Conservation (phyloP, 805 yeast genomes). For the Cyberlindnera xylosilytica region DNA sequence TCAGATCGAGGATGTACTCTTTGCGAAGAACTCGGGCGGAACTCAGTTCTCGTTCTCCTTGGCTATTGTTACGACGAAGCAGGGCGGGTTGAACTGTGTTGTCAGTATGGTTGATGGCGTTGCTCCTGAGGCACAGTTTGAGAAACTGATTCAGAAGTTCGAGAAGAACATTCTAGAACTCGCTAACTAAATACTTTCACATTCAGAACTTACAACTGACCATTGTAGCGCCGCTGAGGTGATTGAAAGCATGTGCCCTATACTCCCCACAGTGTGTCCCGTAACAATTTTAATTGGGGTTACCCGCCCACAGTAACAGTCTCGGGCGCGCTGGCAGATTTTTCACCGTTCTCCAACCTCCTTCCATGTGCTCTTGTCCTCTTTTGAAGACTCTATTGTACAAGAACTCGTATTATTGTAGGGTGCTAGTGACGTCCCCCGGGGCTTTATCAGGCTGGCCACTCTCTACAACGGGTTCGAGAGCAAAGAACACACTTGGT, state of each 20-base stretch:
- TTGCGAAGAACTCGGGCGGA: constrained; percentile 16
- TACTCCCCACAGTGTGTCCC: neutral
- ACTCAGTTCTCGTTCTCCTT: constrained; percentile 14
- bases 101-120: constrained; percentile 16
- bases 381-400: constrained; percentile 1
- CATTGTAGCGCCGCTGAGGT: too few relatives aligned
- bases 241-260: too few relatives aligned
- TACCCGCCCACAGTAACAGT: too few relatives aligned
- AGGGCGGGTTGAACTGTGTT: constrained; percentile 17
- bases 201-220: too few relatives aligned
- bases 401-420: constrained; percentile 5
- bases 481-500: neutral
- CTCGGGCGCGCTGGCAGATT: too few relatives aligned
- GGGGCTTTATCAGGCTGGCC: constrained; percentile 4
- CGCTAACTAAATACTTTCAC: neutral
- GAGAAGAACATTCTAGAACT: constrained; percentile 7
- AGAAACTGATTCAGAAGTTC: constrained; percentile 10
- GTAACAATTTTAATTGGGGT: neutral
- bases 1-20: constrained; percentile 15
- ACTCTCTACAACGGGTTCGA: constrained; percentile 5
- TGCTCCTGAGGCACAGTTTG: constrained; percentile 6
- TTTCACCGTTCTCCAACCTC: neutral
- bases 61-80: constrained; percentile 7
- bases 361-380: constrained; percentile 1
- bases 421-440: constrained; percentile 2